Evolutionary conservation across 352 stramenopile genomes (phyloP).

Genomic region (Pythium chondricola): DNA sequence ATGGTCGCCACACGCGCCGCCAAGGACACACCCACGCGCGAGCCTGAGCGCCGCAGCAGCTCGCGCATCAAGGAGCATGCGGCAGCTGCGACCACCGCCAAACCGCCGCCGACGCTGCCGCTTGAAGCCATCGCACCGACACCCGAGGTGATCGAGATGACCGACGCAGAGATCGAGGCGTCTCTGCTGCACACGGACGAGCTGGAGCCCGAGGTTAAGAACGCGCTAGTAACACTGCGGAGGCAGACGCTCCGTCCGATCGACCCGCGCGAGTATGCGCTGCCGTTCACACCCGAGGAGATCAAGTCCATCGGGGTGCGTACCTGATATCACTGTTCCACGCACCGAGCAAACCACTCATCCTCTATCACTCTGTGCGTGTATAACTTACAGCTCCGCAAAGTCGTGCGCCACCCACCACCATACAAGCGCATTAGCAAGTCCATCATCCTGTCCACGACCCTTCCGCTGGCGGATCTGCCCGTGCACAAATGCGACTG

Average conservation of each 20-base stretch:
- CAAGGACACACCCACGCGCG: constrained; percentile 4
- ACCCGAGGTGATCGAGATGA: constrained; percentile 6
- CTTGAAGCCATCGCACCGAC: not conserved
- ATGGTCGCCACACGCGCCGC: constrained; percentile 10
- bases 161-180: constrained; percentile 20
- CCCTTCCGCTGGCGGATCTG: constrained; percentile 41
- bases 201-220: constrained; percentile 13
- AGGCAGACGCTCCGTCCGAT: constrained; percentile 6
- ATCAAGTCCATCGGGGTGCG: constrained; percentile 24
- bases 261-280: constrained; percentile 2
- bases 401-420: constrained; percentile 40
- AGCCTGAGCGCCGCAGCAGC: constrained; percentile 15
- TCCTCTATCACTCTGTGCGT: no score
- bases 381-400: constrained; percentile 39
- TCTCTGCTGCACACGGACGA: constrained; percentile 17
- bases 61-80: constrained; percentile 14
- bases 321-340: no score
- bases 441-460: constrained; percentile 69
- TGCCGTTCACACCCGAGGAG: constrained; percentile 26
- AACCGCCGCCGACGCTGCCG: no score
- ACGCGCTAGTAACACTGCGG: constrained; percentile 10
- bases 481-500: constrained; percentile 77
- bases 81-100: not conserved
- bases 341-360: no score
- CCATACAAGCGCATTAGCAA: constrained; percentile 62